These are phyloP conservation scores for Astrothelium subdiscretum DNA, from an alignment of 495 filamentous ascomycete species.

Conservation along the genomic window DNA sequence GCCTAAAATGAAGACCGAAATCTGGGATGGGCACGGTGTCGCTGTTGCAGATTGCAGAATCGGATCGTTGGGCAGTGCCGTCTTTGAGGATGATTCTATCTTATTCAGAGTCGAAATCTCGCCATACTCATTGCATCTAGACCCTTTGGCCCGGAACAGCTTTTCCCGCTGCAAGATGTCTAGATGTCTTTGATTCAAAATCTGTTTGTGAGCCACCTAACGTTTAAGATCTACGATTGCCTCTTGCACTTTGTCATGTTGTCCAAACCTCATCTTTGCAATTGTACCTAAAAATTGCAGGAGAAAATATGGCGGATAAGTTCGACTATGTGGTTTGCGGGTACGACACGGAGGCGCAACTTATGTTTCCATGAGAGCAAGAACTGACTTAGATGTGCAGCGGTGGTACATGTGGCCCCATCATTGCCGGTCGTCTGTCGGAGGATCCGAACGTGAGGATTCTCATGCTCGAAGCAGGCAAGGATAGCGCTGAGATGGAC, in stretches of 20 bases:
- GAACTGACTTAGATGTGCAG: conserved; percentile 13
- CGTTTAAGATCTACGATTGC: neutral
- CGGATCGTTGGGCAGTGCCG: neutral
- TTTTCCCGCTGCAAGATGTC: neutral
- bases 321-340: conserved; percentile 9
- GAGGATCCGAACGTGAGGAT: conserved; percentile 34
- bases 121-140: neutral
- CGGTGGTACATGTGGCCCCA: conserved; percentile 37
- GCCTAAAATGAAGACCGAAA: neutral
- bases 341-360: neutral
- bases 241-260: neutral
- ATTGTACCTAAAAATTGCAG: neutral
- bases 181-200: conserved; percentile 1
- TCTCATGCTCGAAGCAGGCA: conserved; percentile 39
- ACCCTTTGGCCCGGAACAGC: neutral
- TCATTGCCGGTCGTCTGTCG: conserved; percentile 38
- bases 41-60: neutral
- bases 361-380: neutral
- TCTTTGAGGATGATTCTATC: neutral
- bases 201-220: neutral
- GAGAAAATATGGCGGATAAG: neutral
- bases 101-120: neutral
- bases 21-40: neutral
- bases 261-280: neutral
- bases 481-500: conserved; percentile 22